Evolutionary conservation across 805 yeast species (phyloP).

Genomic region (Grigorovia humatica): DNA sequence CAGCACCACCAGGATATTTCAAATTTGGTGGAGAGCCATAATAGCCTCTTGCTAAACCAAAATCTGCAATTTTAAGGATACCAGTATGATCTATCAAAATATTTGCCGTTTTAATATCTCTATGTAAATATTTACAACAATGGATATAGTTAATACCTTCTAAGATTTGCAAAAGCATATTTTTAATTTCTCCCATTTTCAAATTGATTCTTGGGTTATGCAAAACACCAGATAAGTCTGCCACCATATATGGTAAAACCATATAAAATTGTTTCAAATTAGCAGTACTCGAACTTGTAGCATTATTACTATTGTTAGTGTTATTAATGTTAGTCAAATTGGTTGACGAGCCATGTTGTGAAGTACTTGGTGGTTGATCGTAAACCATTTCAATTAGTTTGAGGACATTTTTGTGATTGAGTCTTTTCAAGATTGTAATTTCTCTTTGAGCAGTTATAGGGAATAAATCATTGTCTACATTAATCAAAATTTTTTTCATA

Average conservation of each 20-base stretch:
- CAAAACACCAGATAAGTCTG: constrained; percentile 81
- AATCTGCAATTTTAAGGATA: constrained; percentile 81
- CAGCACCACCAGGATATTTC: constrained; percentile 37
- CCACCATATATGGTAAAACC: constrained; percentile 86
- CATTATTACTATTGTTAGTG: neutral
- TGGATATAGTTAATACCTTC: constrained; percentile 75
- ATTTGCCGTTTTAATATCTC: constrained; percentile 96
- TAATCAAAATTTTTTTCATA: constrained; percentile 67
- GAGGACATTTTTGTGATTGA: constrained; percentile 62
- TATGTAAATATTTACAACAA: constrained; percentile 48
- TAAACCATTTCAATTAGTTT: constrained; percentile 73
- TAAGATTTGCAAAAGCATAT: constrained; percentile 68
- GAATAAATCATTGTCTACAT: constrained; percentile 43
- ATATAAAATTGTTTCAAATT: constrained; percentile 49
- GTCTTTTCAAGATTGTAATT: constrained; percentile 64
- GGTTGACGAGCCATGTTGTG: neutral
- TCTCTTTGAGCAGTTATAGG: constrained; percentile 95
- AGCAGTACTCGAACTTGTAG: neutral
- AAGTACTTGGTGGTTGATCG: constrained; percentile 30
- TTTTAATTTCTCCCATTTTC: constrained; percentile 62
- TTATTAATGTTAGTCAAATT: neutral
- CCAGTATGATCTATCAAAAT: constrained; percentile 72
- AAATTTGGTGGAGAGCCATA: constrained; percentile 49
- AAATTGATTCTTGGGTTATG: constrained; percentile 65
- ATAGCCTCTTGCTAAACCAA: constrained; percentile 79